Percentiles rank a stretch among this genome's conserved stretches.
phyloP scores from a whole-genome alignment of 352 stramenopile genomes.

The Hyaloperonospora brassicae region DNA sequence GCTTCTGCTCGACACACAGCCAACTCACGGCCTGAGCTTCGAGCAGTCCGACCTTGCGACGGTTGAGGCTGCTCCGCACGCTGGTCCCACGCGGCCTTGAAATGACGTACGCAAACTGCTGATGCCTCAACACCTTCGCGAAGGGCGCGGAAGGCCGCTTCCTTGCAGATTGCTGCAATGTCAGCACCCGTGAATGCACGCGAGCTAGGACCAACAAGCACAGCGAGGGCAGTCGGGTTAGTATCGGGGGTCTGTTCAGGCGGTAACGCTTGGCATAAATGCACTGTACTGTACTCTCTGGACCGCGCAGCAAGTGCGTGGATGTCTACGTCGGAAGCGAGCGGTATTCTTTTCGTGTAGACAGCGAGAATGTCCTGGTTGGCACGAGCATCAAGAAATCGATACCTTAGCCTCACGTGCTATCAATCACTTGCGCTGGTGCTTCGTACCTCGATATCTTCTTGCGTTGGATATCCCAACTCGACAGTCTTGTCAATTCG shows the following conservation, averaged over 20 bases:
- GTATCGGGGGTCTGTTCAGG: background rate
- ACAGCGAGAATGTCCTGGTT: slow-evolving; percentile 54
- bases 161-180: slow-evolving; percentile 63
- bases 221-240: slow-evolving; percentile 6
- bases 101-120: slow-evolving; percentile 33
- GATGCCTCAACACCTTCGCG: slow-evolving; percentile 46
- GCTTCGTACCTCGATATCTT: slow-evolving; percentile 36
- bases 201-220: slow-evolving; percentile 17
- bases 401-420: background rate
- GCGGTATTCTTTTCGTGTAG: slow-evolving; percentile 64
- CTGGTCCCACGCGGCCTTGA: slow-evolving; percentile 42
- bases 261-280: slow-evolving; percentile 1
- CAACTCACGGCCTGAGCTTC: slow-evolving; percentile 5
- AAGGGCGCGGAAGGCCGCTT: slow-evolving; percentile 70
- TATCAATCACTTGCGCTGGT: background rate
- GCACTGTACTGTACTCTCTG: slow-evolving; percentile 26
- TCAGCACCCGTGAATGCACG: slow-evolving; percentile 53
- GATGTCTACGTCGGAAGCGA: slow-evolving; percentile 51
- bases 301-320: slow-evolving; percentile 27
- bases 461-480: slow-evolving; percentile 39
- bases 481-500: slow-evolving; percentile 73
- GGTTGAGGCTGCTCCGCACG: slow-evolving; percentile 15
- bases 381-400: slow-evolving; percentile 4
- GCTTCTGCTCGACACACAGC: background rate
- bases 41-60: slow-evolving; percentile 8